phyloP scores from a whole-genome alignment of 257 asterid species.

The Ajuga chamaepitys region DNA sequence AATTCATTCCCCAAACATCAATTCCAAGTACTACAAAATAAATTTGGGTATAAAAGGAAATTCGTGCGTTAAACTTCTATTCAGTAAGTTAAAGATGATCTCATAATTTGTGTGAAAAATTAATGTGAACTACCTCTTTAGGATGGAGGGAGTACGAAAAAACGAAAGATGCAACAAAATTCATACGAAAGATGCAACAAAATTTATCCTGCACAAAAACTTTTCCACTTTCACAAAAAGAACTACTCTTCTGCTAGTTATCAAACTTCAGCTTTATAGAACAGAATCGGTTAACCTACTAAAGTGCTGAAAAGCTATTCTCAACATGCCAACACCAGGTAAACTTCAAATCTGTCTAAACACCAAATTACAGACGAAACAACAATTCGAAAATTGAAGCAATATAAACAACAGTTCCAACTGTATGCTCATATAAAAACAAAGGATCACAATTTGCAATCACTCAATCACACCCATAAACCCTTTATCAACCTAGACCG shows the following conservation, averaged over 20 bases:
- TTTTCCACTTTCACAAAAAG: background rate
- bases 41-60: too few relatives aligned
- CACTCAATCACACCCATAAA: background rate
- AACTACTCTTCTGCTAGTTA: slow-evolving; percentile 1
- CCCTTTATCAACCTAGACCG: background rate
- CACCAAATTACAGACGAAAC: background rate
- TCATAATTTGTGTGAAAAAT: too few relatives aligned
- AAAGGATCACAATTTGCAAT: background rate
- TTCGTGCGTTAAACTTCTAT: too few relatives aligned
- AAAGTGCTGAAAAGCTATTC: background rate
- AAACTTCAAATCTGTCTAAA: background rate
- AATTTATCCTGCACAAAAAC: background rate
- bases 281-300: background rate
- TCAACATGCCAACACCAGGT: background rate
- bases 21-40: too few relatives aligned
- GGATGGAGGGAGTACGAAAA: too few relatives aligned
- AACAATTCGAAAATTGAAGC: background rate
- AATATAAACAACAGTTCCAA: background rate
- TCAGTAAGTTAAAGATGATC: too few relatives aligned
- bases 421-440: background rate
- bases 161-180: too few relatives aligned
- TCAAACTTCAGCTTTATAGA: background rate
- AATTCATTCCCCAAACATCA: too few relatives aligned
- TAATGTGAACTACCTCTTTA: too few relatives aligned
- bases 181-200: too few relatives aligned